Evolutionary conservation across 2,329 filamentous ascomycete species (phyloP).

Genomic region (Colletotrichum lentis): DNA sequence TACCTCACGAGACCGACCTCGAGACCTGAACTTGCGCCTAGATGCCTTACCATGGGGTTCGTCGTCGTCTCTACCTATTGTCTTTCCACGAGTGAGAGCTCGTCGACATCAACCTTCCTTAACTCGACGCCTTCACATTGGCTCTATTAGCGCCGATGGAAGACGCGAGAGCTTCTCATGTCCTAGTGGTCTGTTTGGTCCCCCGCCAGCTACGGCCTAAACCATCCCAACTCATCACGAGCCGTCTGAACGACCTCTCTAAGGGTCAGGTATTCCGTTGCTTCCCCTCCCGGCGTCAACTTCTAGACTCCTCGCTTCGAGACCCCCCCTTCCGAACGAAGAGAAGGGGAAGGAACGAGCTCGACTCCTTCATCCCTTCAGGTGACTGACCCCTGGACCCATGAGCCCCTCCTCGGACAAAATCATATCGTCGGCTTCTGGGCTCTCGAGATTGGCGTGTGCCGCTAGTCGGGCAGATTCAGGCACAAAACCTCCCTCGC

Average conservation of each 20-base stretch:
- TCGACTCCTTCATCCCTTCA: not conserved
- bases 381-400: not conserved
- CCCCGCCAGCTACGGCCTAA: slow-evolving; percentile 23
- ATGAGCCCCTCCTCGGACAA: slow-evolving; percentile 19
- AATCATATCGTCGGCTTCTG: slow-evolving; percentile 22
- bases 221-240: slow-evolving; percentile 15
- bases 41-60: slow-evolving; percentile 33
- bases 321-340: not conserved
- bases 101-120: slow-evolving; percentile 14
- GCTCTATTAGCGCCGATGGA: slow-evolving; percentile 20
- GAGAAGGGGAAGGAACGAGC: not conserved
- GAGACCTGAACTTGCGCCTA: slow-evolving; percentile 15
- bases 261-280: slow-evolving; percentile 22
- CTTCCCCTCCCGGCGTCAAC: slow-evolving; percentile 2
- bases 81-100: slow-evolving; percentile 30
- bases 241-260: slow-evolving; percentile 23
- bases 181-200: not conserved
- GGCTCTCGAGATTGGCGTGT: slow-evolving; percentile 31
- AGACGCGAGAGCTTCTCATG: slow-evolving; percentile 2
- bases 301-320: slow-evolving; percentile 1
- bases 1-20: slow-evolving; percentile 13
- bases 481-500: slow-evolving; percentile 33
- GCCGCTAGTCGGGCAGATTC: slow-evolving; percentile 38
- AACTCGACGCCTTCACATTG: slow-evolving; percentile 6
- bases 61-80: not conserved